A percentile compares a stretch with the other conserved stretches of the same genome.
Conservation (phyloP, 176 grass and related monocot genomes). For the Carex parvula region DNA sequence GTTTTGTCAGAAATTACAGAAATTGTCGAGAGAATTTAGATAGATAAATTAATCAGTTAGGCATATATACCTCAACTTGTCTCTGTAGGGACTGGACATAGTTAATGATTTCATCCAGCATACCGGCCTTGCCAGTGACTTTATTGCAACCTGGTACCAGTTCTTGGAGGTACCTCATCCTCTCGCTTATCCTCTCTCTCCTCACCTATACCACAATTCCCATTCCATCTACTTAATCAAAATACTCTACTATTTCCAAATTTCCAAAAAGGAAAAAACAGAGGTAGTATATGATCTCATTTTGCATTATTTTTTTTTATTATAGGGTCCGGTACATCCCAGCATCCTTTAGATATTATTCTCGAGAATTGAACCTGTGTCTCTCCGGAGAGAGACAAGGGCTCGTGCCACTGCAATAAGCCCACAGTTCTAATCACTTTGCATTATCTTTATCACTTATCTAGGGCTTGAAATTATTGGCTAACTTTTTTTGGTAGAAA, state of each 20-base stretch:
- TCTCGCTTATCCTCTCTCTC: conserved; percentile 95
- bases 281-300: not conserved
- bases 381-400: too few relatives aligned
- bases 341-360: too few relatives aligned
- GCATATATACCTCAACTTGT: conserved; percentile 77
- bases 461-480: too few relatives aligned
- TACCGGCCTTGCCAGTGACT: conserved; percentile 93
- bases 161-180: conserved; percentile 93
- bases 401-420: too few relatives aligned
- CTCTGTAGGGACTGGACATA: conserved; percentile 98
- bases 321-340: too few relatives aligned
- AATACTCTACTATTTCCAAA: not conserved
- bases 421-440: too few relatives aligned
- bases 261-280: not conserved
- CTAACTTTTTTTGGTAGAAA: too few relatives aligned
- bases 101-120: conserved; percentile 99
- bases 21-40: not conserved
- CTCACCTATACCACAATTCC: conserved; percentile 57
- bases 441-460: too few relatives aligned
- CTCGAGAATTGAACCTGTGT: too few relatives aligned
- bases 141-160: conserved; percentile 98
- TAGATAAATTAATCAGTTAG: not conserved
- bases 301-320: not conserved
- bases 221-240: conserved; percentile 13
- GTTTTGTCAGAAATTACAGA: conserved; percentile 13